phyloP scores from a whole-genome alignment of 345 rosid species.

The Boechera stricta region DNA sequence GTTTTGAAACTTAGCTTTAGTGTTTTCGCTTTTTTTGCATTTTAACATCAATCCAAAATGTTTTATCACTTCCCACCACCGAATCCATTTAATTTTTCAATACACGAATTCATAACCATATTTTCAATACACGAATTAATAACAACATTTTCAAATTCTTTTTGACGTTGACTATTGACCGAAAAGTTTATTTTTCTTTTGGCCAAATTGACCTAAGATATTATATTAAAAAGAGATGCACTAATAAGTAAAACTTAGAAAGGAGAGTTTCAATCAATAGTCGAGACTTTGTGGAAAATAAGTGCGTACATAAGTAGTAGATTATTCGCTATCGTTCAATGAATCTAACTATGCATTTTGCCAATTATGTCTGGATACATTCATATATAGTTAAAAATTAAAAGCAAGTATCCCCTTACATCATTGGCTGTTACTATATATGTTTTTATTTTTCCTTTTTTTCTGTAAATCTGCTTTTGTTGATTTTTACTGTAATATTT shows the following conservation, averaged over 20 bases:
- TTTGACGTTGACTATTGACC: conserved; percentile 31
- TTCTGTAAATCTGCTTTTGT: not conserved
- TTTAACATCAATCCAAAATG: conserved; percentile 13
- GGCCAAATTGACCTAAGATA: not conserved
- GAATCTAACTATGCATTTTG: conserved; percentile 23
- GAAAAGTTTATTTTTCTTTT: not conserved
- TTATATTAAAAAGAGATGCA: not conserved
- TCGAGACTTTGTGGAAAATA: conserved; percentile 13
- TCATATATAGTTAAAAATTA: no score
- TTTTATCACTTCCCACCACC: conserved; percentile 11
- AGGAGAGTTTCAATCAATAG: not conserved
- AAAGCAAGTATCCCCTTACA: no score
- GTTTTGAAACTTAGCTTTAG: not conserved
- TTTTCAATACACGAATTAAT: not conserved
- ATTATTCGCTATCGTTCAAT: not conserved
- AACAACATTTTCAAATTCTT: not conserved
- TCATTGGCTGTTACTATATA: not conserved
- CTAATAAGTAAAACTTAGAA: not conserved
- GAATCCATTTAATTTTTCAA: conserved; percentile 4
- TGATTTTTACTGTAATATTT: not conserved
- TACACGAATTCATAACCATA: not conserved
- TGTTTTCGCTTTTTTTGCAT: conserved; percentile 1
- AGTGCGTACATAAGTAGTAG: not conserved
- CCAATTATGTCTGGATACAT: not conserved
- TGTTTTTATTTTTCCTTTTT: not conserved